These are phyloP conservation scores for Hamamelis virginiana DNA, from an alignment of 164 flowering plant genomes.

Conservation along the genomic window DNA sequence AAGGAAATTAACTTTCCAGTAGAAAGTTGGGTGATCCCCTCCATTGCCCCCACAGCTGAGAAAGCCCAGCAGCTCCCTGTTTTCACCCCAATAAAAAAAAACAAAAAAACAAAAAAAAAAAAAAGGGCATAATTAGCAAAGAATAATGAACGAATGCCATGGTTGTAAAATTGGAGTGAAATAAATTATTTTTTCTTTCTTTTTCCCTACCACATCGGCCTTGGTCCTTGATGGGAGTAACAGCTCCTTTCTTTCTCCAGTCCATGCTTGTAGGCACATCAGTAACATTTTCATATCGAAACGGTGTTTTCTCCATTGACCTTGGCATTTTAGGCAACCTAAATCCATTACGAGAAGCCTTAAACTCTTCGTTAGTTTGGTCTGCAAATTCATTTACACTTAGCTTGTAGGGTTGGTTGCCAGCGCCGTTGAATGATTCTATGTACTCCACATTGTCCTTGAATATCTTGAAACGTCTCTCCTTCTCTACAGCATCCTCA, in stretches of 20 bases:
- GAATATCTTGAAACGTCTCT: conserved; percentile 1
- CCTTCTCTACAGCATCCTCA: neutral
- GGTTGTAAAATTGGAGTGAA: no score
- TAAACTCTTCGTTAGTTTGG: conserved; percentile 1
- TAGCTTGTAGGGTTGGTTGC: conserved; percentile 1
- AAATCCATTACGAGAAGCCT: neutral
- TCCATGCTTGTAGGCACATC: conserved; percentile 4
- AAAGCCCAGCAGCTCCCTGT: conserved; percentile 13
- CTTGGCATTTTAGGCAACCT: neutral
- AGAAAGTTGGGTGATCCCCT: neutral
- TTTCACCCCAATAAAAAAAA: no score
- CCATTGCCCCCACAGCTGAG: conserved; percentile 11
- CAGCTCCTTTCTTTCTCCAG: conserved; percentile 9
- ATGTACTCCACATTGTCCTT: conserved; percentile 6
- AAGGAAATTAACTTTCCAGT: conserved; percentile 9
- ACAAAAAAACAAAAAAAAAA: no score
- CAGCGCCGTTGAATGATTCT: neutral
- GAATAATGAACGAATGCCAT: no score
- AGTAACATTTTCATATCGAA: conserved; percentile 1
- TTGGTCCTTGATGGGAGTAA: conserved; percentile 10
- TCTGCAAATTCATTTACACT: conserved; percentile 1
- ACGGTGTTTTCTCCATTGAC: neutral
- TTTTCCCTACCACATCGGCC: conserved; percentile 4
- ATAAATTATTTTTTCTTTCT: no score
- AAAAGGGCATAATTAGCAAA: no score